These are phyloP conservation scores for Nakaseomyces glabratus DNA, from an alignment of 1,139 yeast genomes.

Conservation along the genomic window DNA sequence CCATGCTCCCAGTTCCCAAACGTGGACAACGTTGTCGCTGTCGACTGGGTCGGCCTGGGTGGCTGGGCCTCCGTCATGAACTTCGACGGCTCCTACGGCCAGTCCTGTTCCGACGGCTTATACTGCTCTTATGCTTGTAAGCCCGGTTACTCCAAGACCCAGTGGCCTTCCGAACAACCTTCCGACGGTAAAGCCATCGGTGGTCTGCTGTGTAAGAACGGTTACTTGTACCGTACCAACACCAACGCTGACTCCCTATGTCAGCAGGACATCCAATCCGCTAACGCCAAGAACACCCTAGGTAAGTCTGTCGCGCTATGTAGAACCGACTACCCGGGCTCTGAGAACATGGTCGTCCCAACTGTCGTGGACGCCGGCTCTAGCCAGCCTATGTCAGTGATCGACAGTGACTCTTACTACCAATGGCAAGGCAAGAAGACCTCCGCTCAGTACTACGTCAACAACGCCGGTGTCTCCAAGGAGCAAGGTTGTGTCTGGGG, in stretches of 20 bases:
- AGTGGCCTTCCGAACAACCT: slow-evolving; percentile 88
- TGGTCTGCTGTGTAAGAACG: slow-evolving; percentile 74
- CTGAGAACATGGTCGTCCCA: slow-evolving; percentile 97
- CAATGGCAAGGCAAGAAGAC: slow-evolving; percentile 75
- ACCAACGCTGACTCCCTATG: slow-evolving; percentile 56
- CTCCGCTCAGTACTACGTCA: slow-evolving; percentile 93
- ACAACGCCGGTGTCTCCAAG: slow-evolving; percentile 85
- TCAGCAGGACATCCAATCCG: slow-evolving; percentile 71
- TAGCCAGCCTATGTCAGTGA: slow-evolving; percentile 62
- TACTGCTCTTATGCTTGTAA: slow-evolving; percentile 97
- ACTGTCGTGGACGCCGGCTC: slow-evolving; percentile 67
- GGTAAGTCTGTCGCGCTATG: slow-evolving; percentile 70
- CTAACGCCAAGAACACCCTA: slow-evolving; percentile 58
- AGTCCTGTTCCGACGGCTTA: slow-evolving; percentile 72
- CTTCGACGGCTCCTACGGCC: slow-evolving; percentile 51
- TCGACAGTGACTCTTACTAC: slow-evolving; percentile 68
- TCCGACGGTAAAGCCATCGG: slow-evolving; percentile 81
- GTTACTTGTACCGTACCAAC: slow-evolving; percentile 74
- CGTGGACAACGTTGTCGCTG: slow-evolving; percentile 81
- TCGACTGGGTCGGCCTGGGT: slow-evolving; percentile 73
- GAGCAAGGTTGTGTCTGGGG: slow-evolving; percentile 97
- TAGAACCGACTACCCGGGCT: slow-evolving; percentile 98
- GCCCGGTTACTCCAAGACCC: slow-evolving; percentile 95
- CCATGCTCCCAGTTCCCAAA: slow-evolving; percentile 75
- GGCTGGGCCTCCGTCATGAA: slow-evolving; percentile 88